Evolutionary conservation across 441 rosid genomes (phyloP).

Genomic region (Erodium texanum): DNA sequence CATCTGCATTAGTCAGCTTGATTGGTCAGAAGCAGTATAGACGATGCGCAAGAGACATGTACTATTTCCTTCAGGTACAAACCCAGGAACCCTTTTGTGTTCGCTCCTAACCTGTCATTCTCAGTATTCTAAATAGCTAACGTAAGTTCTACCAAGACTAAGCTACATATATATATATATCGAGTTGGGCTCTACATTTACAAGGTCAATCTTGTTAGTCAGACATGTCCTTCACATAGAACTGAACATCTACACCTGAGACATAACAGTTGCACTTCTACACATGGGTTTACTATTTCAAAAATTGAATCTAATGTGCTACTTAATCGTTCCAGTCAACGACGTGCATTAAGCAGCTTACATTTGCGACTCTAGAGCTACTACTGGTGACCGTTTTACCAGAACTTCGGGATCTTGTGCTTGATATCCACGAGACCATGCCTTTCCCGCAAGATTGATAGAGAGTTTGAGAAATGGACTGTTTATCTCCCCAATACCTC

Average conservation of each 20-base stretch:
- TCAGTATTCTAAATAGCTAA: too few species aligned
- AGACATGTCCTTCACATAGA: too few species aligned
- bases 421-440: constrained; percentile 44
- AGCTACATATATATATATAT: too few species aligned
- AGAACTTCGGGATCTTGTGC: constrained; percentile 53
- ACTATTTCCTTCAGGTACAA: constrained; percentile 80
- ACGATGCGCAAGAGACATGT: constrained; percentile 87
- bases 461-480: too few species aligned
- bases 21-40: constrained; percentile 83
- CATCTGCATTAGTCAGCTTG: constrained; percentile 82
- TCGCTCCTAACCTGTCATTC: not conserved
- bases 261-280: too few species aligned
- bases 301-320: too few species aligned
- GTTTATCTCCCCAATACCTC: too few species aligned
- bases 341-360: constrained; percentile 71
- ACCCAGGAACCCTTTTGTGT: not conserved
- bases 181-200: too few species aligned
- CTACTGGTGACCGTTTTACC: constrained; percentile 63
- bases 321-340: constrained; percentile 41
- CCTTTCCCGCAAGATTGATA: constrained; percentile 17
- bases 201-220: too few species aligned
- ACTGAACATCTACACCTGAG: too few species aligned
- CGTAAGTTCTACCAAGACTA: too few species aligned
- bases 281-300: too few species aligned
- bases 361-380: constrained; percentile 55